These are phyloP conservation scores for Phytophthora quininea DNA, from an alignment of 352 stramenopile genomes.

Conservation along the genomic window DNA sequence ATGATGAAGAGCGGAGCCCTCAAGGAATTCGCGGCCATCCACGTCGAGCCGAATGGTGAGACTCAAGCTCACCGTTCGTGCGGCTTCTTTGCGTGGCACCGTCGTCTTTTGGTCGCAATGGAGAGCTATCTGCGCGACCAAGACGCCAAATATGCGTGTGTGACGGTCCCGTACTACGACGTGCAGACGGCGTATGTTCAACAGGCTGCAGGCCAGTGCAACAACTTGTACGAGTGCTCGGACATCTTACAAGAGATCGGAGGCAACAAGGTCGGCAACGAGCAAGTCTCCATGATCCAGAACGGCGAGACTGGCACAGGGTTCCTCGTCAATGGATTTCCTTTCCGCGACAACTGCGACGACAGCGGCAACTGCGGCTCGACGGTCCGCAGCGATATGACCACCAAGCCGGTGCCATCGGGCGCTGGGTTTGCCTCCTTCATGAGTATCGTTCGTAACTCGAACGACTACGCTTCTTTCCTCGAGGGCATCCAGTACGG, in stretches of 20 bases:
- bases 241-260: conserved; percentile 51
- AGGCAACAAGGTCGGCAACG: conserved; percentile 22
- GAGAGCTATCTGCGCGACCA: conserved; percentile 60
- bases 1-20: conserved; percentile 48
- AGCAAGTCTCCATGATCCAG: conserved; percentile 17
- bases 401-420: conserved; percentile 32
- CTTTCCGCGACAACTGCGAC: conserved; percentile 36
- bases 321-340: conserved; percentile 27
- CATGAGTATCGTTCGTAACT: conserved; percentile 41
- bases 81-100: conserved; percentile 67
- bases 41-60: conserved; percentile 45
- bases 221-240: conserved; percentile 57
- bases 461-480: conserved; percentile 56
- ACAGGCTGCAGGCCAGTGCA: conserved; percentile 39
- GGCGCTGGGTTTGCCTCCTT: conserved; percentile 47
- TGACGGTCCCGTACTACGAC: conserved; percentile 74
- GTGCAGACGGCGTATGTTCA: conserved; percentile 60
- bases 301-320: conserved; percentile 36
- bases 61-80: conserved; percentile 54
- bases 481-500: conserved; percentile 59
- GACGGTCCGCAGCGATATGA: conserved; percentile 42
- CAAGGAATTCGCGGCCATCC: conserved; percentile 50
- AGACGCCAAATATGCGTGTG: conserved; percentile 48
- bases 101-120: conserved; percentile 54
- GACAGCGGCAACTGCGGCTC: conserved; percentile 38